A percentile compares a stretch with the other conserved stretches of the same genome.
Conservation (phyloP, 164 flowering plant genomes). For the Litsea cubeba region DNA sequence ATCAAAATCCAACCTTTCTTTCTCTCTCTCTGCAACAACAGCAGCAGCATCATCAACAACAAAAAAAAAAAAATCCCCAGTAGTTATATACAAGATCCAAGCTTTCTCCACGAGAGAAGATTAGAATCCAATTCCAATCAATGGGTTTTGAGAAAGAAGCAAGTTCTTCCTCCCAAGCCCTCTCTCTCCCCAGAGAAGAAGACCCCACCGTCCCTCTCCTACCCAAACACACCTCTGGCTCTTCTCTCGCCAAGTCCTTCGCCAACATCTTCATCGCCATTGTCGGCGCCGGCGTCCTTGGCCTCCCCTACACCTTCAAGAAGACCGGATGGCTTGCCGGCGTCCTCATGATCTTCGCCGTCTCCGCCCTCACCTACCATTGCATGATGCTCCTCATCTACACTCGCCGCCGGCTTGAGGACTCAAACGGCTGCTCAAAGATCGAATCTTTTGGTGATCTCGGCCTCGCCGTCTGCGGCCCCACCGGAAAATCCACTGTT, state of each 20-base stretch:
- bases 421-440: conserved; percentile 1
- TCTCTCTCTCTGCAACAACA: not conserved
- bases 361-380: conserved; percentile 49
- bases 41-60: no score
- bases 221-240: conserved; percentile 22
- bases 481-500: conserved; percentile 37
- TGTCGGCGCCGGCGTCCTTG: conserved; percentile 85
- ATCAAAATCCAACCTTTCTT: not conserved
- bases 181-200: conserved; percentile 31
- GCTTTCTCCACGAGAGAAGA: not conserved
- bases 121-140: not conserved
- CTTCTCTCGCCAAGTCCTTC: conserved; percentile 62
- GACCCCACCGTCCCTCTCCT: conserved; percentile 40
- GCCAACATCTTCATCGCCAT: conserved; percentile 86
- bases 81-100: not conserved
- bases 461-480: conserved; percentile 49
- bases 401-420: conserved; percentile 38
- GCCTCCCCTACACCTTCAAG: conserved; percentile 78
- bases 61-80: not conserved
- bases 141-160: conserved; percentile 33
- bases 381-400: conserved; percentile 71
- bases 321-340: conserved; percentile 65
- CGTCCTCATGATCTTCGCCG: conserved; percentile 36
- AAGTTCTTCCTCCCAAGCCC: conserved; percentile 29
- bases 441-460: conserved; percentile 50